Evolutionary conservation across 306 rosid genomes (phyloP).

Genomic region (Calophaca sinica): DNA sequence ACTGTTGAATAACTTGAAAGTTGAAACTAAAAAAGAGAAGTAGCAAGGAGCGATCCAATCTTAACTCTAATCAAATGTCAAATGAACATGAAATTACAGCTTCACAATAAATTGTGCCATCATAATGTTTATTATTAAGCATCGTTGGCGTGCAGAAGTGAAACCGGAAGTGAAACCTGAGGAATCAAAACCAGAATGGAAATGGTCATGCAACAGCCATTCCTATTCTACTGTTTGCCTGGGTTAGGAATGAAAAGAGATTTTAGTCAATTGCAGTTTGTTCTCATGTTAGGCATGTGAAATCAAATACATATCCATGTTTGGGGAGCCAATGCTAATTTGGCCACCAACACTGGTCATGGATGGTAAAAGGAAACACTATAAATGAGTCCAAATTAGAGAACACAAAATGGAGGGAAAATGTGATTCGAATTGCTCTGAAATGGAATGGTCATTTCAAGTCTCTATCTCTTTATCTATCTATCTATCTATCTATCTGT

Average conservation of each 20-base stretch:
- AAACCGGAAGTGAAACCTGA: background rate
- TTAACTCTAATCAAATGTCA: slow-evolving; percentile 9
- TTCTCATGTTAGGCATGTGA: background rate
- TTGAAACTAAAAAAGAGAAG: background rate
- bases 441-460: no score
- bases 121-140: background rate
- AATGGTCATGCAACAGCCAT: no score
- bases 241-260: background rate
- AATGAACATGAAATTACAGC: slow-evolving; percentile 23
- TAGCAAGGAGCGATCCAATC: background rate
- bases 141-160: background rate
- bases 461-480: no score
- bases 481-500: no score
- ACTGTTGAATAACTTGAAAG: background rate
- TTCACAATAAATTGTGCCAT: background rate
- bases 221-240: slow-evolving; percentile 1
- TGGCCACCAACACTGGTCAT: background rate
- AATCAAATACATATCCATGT: slow-evolving; percentile 13
- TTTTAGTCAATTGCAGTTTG: background rate
- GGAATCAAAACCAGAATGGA: slow-evolving; percentile 1
- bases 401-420: background rate
- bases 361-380: background rate
- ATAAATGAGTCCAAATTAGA: background rate
- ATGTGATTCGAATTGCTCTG: no score
- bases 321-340: background rate